Conservation (phyloP, 2,329 filamentous ascomycete species). For the Fusarium torreyae region DNA sequence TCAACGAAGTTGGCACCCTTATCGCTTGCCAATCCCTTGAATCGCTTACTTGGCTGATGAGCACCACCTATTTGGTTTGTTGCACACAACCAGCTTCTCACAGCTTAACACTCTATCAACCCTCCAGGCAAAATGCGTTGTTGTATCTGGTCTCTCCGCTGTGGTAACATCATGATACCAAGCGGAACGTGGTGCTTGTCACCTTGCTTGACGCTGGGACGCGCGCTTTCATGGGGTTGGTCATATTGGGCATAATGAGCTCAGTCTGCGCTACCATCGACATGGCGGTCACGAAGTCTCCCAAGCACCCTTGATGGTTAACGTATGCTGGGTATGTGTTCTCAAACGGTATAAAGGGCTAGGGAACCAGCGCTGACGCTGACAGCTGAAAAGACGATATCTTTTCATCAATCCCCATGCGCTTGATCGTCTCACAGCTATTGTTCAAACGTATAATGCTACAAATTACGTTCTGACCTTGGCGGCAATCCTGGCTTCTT, state of each 20-base stretch:
- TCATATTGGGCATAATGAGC: slow-evolving; percentile 27
- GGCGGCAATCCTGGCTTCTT: slow-evolving; percentile 6
- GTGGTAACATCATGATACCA: neutral
- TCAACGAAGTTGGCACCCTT: neutral
- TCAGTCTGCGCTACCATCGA: slow-evolving; percentile 16
- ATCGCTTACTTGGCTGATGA: too few relatives aligned
- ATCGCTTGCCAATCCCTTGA: neutral
- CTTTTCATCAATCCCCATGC: neutral
- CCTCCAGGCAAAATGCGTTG: neutral
- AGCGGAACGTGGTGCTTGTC: slow-evolving; percentile 25
- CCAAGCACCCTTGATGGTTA: slow-evolving; percentile 1
- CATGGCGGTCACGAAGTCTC: slow-evolving; percentile 16
- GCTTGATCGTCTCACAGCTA: slow-evolving; percentile 2
- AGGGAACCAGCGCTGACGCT: neutral
- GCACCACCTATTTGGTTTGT: too few relatives aligned
- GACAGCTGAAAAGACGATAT: neutral
- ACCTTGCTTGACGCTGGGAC: slow-evolving; percentile 16
- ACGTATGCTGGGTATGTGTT: slow-evolving; percentile 21
- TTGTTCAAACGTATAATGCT: neutral
- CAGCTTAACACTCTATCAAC: neutral
- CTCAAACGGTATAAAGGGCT: too few relatives aligned
- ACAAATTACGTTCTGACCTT: slow-evolving; percentile 14
- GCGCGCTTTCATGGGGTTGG: slow-evolving; percentile 8
- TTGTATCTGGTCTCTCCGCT: neutral
- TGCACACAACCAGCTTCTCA: neutral